phyloP scores from a whole-genome alignment of 257 asterid species.

The Penstemon davidsonii region DNA sequence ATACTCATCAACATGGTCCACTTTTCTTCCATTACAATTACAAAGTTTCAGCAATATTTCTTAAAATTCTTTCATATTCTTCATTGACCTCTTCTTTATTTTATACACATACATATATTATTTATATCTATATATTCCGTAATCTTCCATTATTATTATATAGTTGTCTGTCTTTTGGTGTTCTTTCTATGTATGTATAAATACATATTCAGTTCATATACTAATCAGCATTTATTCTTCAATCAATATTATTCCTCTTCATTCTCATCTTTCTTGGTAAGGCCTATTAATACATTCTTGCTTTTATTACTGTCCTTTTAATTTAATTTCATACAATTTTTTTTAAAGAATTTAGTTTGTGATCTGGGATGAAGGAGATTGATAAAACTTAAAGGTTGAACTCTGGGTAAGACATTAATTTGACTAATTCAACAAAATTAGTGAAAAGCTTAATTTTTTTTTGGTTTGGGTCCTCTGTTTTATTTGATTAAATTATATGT shows the following conservation, averaged over 20 bases:
- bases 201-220: slow-evolving; percentile 4
- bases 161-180: slow-evolving; percentile 20
- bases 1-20: slow-evolving; percentile 48
- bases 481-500: slow-evolving; percentile 15
- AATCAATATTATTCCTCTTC: neutral
- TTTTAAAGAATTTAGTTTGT: neutral
- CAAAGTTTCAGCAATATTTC: slow-evolving; percentile 9
- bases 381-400: neutral
- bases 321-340: slow-evolving; percentile 12
- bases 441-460: slow-evolving; percentile 17
- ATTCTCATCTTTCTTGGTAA: neutral
- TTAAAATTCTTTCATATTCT: slow-evolving; percentile 13
- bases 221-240: slow-evolving; percentile 17
- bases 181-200: neutral
- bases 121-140: slow-evolving; percentile 7
- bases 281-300: slow-evolving; percentile 3
- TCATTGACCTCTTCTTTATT: slow-evolving; percentile 5
- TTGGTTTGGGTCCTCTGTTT: slow-evolving; percentile 9
- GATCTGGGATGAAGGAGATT: slow-evolving; percentile 10
- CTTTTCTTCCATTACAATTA: slow-evolving; percentile 53
- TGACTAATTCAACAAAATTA: neutral
- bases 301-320: neutral
- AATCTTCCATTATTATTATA: slow-evolving; percentile 13
- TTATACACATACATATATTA: neutral
- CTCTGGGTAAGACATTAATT: neutral